Base-by-base conservation (phyloP, 2,329 filamentous ascomycete species). In the Mycogone perniciosa region DNA sequence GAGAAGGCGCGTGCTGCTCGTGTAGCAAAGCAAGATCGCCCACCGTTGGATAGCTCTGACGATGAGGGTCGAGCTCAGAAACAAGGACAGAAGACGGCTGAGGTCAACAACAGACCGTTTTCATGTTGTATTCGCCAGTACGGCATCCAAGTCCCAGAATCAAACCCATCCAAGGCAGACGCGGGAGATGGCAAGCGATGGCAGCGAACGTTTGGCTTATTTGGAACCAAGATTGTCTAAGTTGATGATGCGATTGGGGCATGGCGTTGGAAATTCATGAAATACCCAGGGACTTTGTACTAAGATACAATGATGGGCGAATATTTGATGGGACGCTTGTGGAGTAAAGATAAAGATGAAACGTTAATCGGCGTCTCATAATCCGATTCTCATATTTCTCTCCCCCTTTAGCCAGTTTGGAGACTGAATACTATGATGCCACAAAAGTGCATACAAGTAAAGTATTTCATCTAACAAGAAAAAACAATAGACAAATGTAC, bases 61-160 rank as follows among this genome's bases (percentile, higher is more conserved):
- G 62, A 60, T 20, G 40, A 54, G 31, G 10, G 44, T 13, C 13
- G 27, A 6, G n/a, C 31, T 9, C 33, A 45, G 7, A 33, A 37
- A 10, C 33, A 45, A 26, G 48, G 46, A 11, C 43, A 33, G 9
- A 30, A 51, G 39, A 56, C n/a, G 35, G 30, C 50, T 2, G 33
- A 40, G 34, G 50, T 76, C 4, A 71, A 71, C 1, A 84, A 84
- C 50, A 74, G 70, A 33, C 80, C 85, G 0, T 89, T 90, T 60
- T 67, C 72, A 2, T 90, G 86, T 63, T 88, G 85, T 59, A 76
- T 91, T 54, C 76, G 76, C 55, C 84, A 90, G 63, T 90, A 87
- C 58, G 86, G 86, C 5, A 69, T 87, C 42, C 73, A 68, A 50
- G 64, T 75, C 10, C 55, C 51, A 5, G 70, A 72, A 54, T 45